Conservation (phyloP, 257 asterid species). For the Handroanthus guayacan region DNA sequence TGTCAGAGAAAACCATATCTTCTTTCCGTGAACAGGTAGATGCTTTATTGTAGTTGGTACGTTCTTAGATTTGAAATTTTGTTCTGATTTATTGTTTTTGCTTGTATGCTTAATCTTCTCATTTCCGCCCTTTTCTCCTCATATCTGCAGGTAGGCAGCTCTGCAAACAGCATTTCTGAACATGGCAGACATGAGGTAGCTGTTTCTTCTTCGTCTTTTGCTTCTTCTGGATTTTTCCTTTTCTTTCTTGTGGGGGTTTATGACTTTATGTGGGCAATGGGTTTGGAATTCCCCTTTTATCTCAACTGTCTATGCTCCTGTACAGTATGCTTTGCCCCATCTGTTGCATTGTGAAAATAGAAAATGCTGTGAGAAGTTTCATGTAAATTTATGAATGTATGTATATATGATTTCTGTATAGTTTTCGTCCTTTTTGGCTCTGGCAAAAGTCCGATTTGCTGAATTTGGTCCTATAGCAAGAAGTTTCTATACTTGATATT, state of each 20-base stretch:
- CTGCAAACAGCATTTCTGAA: slow-evolving; percentile 46
- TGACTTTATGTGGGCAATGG: not conserved
- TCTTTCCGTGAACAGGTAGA: slow-evolving; percentile 72
- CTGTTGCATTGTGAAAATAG: slow-evolving; percentile 13
- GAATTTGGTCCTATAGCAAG: not conserved
- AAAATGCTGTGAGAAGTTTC: slow-evolving; percentile 4
- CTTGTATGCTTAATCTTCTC: slow-evolving; percentile 2
- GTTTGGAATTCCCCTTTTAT: not conserved
- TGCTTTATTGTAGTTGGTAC: slow-evolving; percentile 14
- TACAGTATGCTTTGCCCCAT: not conserved
- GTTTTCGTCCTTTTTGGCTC: not conserved
- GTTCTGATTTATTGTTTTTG: not conserved
- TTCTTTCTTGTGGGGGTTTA: not conserved
- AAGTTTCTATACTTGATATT: not conserved
- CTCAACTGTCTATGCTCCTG: not conserved
- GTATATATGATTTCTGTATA: not conserved
- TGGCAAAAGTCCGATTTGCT: not conserved
- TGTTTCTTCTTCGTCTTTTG: not conserved
- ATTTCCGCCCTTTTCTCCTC: not conserved
- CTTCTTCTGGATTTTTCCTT: not conserved
- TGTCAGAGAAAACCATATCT: slow-evolving; percentile 62
- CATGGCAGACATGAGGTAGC: slow-evolving; percentile 49
- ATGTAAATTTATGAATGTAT: not conserved
- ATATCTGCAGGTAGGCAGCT: slow-evolving; percentile 50
- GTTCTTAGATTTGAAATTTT: slow-evolving; percentile 4